Conservation (phyloP, 2,329 filamentous ascomycete genomes). For the Sporothrix brasiliensis region DNA sequence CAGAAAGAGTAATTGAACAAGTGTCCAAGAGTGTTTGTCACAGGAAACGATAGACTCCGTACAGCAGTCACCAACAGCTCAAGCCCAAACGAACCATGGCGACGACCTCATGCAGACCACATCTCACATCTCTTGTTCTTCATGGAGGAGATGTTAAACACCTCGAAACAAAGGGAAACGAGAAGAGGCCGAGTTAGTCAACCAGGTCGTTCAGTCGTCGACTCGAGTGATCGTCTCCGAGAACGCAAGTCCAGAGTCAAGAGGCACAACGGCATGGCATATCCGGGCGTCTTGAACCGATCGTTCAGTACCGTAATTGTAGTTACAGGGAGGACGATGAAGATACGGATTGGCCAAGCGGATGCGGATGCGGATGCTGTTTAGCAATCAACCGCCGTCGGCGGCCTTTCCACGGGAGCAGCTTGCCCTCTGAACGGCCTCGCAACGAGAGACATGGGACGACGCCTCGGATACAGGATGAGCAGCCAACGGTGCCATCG, state of each 20-base stretch:
- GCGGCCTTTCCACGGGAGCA: not conserved
- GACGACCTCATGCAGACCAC: not conserved
- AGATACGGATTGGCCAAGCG: not conserved
- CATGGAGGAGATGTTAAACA: no score
- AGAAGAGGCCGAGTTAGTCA: slow-evolving; percentile 12
- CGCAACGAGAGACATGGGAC: slow-evolving; percentile 5
- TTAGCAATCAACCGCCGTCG: not conserved
- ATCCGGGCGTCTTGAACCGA: not conserved
- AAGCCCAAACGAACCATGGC: not conserved
- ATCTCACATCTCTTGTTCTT: no score
- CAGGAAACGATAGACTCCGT: no score
- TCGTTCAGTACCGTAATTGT: not conserved
- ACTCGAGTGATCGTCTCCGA: not conserved
- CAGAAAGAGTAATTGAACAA: not conserved
- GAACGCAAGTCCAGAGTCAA: not conserved
- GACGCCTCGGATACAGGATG: not conserved
- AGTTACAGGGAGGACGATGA: not conserved
- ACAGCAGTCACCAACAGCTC: no score
- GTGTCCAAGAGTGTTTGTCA: not conserved
- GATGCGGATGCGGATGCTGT: no score
- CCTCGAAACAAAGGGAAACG: not conserved
- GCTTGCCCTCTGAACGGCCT: not conserved
- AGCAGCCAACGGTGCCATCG: not conserved
- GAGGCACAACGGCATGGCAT: not conserved
- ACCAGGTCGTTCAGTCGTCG: not conserved